Evolutionary conservation across 345 rosid genomes (phyloP), one percentile per base, ranked within the genome.

Genomic region (Salix exigua): DNA sequence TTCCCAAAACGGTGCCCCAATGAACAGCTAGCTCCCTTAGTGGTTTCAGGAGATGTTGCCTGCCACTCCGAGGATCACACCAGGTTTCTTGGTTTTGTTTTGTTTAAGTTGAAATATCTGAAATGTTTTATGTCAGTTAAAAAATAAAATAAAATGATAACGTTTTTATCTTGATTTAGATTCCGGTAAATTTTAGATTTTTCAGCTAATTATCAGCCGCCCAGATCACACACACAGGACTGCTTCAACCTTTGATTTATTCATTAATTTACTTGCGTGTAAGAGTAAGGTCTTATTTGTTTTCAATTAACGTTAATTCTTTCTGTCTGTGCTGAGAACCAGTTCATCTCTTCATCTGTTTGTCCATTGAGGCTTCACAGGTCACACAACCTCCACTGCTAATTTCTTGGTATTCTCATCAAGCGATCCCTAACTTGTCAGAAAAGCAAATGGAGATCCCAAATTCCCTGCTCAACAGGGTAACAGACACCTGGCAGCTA

Each of bases 231-330:
- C 23, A 4, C 5, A 2, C 13, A 66, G 18, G 55, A 51, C 78
- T 55, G 7, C 5, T 37, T 73, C 76, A 60, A 73, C 68, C 68
- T 26, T 72, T 60, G 67, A 72, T 58, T 72, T n/a, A 58, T 51
- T 17, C 9, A 17, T 6, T 37, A 0, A 23, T 2, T 17, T 12
- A 33, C 37, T 5, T 4, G 37, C 37, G 1, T 4, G 11, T 7
- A 2, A 13, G 3, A 2, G 14, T 4, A 55, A 10, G 51, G 9
- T n/a, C n/a, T 26, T 26, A 26, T 26, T 26, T 26, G 28, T 26
- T 26, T 26, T 50, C 55, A 50, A 50, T 50, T 6, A 50, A 17
- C 5, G 61, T 53, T 53, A 53, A 2, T 21, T 53, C 25, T 53
- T 53, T 53, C 25, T 53, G 61, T 53, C 21, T 53, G 11, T 53